Evolutionary conservation across 2,329 filamentous ascomycete genomes (phyloP).

Genomic region (Claviceps africana): DNA sequence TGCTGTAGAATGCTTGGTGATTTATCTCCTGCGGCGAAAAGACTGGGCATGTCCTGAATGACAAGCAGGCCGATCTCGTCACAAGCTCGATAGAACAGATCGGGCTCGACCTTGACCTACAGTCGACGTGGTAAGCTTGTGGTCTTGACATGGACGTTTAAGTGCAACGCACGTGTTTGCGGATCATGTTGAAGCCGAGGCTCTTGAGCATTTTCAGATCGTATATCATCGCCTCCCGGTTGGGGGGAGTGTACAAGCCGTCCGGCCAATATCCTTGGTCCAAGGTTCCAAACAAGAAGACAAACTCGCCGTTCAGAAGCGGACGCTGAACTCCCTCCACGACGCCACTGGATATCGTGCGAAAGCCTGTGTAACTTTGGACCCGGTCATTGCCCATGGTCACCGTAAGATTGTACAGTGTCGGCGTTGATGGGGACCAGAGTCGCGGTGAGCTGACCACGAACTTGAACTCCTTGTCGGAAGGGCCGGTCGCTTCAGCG

Average conservation of each 20-base stretch:
- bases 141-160: background rate
- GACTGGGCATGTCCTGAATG: constrained; percentile 59
- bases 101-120: constrained; percentile 52
- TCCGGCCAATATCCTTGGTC: constrained; percentile 64
- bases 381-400: constrained; percentile 37
- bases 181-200: constrained; percentile 55
- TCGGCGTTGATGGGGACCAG: constrained; percentile 52
- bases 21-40: constrained; percentile 23
- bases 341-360: constrained; percentile 42
- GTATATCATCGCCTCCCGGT: constrained; percentile 50
- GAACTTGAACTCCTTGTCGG: constrained; percentile 40
- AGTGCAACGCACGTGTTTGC: constrained; percentile 45
- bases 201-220: constrained; percentile 50
- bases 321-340: constrained; percentile 47
- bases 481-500: constrained; percentile 27
- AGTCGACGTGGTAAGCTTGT: background rate
- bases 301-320: constrained; percentile 53
- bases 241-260: constrained; percentile 52
- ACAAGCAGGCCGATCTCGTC: constrained; percentile 52
- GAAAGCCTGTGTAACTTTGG: constrained; percentile 54
- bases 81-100: constrained; percentile 53
- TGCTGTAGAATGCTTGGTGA: constrained; percentile 36
- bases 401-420: constrained; percentile 49
- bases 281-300: constrained; percentile 53
- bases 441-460: constrained; percentile 38